Percentiles rank a stretch among this genome's conserved stretches.
These are phyloP conservation scores for Apiospora arundinis DNA, from an alignment of 2,329 filamentous ascomycete species.

Conservation along the genomic window DNA sequence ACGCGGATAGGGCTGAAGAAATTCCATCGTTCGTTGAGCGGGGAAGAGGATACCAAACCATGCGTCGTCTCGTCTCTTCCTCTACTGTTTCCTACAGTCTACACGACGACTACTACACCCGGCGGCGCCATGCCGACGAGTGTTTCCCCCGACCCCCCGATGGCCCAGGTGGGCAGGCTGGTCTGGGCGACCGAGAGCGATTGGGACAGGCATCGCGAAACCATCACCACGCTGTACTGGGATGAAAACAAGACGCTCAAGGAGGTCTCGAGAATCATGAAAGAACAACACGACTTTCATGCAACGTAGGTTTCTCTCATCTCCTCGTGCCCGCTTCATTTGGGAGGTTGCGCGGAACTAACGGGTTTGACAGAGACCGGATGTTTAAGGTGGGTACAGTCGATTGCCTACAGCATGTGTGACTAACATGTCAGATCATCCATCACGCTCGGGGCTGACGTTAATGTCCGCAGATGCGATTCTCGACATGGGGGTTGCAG, in stretches of 20 bases:
- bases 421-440: background rate
- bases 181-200: conserved; percentile 28
- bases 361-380: conserved; percentile 15
- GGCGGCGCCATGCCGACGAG: background rate
- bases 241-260: conserved; percentile 30
- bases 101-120: background rate
- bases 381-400: conserved; percentile 25
- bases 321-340: background rate
- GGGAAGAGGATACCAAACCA: background rate
- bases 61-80: background rate
- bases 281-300: conserved; percentile 29
- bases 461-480: conserved; percentile 14
- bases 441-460: background rate
- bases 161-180: background rate
- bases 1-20: background rate
- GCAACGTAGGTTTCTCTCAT: conserved; percentile 30
- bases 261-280: conserved; percentile 32
- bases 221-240: conserved; percentile 30
- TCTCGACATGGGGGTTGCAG: conserved; percentile 30
- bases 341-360: background rate
- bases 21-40: background rate
- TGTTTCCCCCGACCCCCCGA: background rate
- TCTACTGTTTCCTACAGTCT: background rate
- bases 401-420: background rate
- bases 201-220: conserved; percentile 29